Evolutionary conservation across 2,329 filamentous ascomycete species (phyloP).

Genomic region (Neurospora crassa): DNA sequence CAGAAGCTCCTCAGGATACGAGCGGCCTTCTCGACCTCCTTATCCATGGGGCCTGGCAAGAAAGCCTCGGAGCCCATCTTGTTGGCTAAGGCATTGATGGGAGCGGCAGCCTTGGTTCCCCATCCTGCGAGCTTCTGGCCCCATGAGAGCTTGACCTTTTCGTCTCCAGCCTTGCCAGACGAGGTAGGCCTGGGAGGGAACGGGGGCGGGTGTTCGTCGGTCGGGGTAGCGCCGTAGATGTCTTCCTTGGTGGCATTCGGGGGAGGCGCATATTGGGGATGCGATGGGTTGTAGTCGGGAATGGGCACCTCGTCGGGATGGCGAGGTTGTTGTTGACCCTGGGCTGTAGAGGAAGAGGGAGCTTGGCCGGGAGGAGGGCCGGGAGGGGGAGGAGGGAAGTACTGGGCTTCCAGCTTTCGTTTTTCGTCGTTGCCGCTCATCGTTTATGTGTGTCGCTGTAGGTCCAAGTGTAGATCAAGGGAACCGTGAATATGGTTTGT

Average conservation of each 20-base stretch:
- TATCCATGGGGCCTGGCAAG: constrained; percentile 76
- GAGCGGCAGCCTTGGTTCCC: constrained; percentile 47
- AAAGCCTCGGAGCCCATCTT: constrained; percentile 78
- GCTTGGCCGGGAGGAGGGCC: constrained; percentile 18
- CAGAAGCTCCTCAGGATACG: constrained; percentile 78
- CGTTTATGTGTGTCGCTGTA: background rate
- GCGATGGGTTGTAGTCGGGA: constrained; percentile 17
- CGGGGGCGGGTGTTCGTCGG: constrained; percentile 13
- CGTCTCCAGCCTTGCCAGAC: constrained; percentile 5
- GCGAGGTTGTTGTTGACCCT: constrained; percentile 1
- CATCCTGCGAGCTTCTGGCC: constrained; percentile 22
- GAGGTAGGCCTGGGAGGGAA: constrained; percentile 6
- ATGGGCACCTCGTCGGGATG: constrained; percentile 19
- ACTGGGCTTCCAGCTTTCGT: constrained; percentile 10
- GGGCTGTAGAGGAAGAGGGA: background rate
- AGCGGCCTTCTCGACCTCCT: constrained; percentile 85
- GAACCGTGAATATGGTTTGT: background rate
- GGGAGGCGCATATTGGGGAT: constrained; percentile 14
- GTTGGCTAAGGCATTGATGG: constrained; percentile 74
- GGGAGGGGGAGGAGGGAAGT: constrained; percentile 20
- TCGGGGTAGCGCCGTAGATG: constrained; percentile 17
- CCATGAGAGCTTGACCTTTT: constrained; percentile 16
- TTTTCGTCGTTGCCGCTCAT: constrained; percentile 11
- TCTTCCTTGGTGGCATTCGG: constrained; percentile 8
- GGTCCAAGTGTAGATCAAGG: too few relatives aligned